Evolutionary conservation across 2,329 filamentous ascomycete genomes (phyloP).

Genomic region (Phialocephala subalpina): DNA sequence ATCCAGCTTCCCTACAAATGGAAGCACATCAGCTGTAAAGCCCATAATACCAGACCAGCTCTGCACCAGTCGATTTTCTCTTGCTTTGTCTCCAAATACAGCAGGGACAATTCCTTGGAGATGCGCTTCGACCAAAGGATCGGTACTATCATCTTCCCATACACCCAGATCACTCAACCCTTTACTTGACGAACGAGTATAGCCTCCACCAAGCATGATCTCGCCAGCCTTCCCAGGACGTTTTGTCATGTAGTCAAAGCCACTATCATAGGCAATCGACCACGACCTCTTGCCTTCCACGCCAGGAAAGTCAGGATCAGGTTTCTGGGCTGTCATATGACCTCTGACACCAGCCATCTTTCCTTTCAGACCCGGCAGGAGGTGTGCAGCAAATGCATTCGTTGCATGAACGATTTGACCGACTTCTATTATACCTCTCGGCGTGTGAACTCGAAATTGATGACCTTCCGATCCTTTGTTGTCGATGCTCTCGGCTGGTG

Average conservation of each 20-base stretch:
- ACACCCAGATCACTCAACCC: neutral
- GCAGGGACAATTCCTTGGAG: neutral
- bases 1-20: neutral
- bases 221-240: neutral
- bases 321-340: neutral
- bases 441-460: neutral
- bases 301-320: neutral
- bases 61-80: neutral
- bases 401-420: neutral
- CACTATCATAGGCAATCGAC: neutral
- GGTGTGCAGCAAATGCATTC: neutral
- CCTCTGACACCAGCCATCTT: neutral
- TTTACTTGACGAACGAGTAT: neutral
- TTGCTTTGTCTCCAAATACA: neutral
- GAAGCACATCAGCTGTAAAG: neutral
- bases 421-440: neutral
- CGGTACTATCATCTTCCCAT: neutral
- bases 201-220: neutral
- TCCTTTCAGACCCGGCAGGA: neutral
- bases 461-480: neutral
- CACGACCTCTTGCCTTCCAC: neutral
- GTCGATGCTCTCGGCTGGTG: neutral
- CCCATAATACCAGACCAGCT: neutral
- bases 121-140: neutral
- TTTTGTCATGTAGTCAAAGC: neutral